Evolutionary conservation across 768 basidiomycete species (phyloP).

Genomic region (Dendrothele bispora): DNA sequence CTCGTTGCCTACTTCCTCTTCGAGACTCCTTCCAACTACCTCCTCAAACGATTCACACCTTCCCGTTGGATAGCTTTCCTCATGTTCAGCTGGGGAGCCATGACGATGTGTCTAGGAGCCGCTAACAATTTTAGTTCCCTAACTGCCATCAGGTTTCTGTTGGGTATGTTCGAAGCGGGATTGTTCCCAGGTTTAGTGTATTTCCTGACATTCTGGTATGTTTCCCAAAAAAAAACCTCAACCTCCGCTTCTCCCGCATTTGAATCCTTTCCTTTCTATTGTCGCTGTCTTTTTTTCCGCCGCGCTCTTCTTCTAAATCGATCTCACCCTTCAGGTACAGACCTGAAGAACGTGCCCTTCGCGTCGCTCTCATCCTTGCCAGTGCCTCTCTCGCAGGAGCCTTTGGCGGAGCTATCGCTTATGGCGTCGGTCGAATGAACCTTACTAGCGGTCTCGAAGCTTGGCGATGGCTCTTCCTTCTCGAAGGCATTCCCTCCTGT

Average conservation of each 20-base stretch:
- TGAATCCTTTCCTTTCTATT: not conserved
- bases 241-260: not conserved
- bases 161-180: conserved; percentile 43
- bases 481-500: conserved; percentile 49
- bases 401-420: conserved; percentile 33
- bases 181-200: conserved; percentile 42
- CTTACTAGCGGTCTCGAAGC: conserved; percentile 15
- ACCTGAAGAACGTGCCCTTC: conserved; percentile 14
- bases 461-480: conserved; percentile 30
- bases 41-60: conserved; percentile 37
- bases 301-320: not conserved
- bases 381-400: conserved; percentile 37
- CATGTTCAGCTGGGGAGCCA: conserved; percentile 38
- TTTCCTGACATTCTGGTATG: conserved; percentile 47
- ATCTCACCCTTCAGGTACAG: conserved; percentile 2
- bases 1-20: conserved; percentile 38
- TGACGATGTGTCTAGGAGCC: conserved; percentile 36
- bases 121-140: conserved; percentile 37
- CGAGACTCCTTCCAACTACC: conserved; percentile 39
- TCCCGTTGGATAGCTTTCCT: conserved; percentile 39
- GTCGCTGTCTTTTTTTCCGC: conserved; percentile 15
- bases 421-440: conserved; percentile 29
- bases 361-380: conserved; percentile 26
- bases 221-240: not conserved
- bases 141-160: conserved; percentile 40